These are phyloP conservation scores for Cymbopogon flexuosus DNA, from an alignment of 202 grass and related monocot genomes.

Conservation along the genomic window DNA sequence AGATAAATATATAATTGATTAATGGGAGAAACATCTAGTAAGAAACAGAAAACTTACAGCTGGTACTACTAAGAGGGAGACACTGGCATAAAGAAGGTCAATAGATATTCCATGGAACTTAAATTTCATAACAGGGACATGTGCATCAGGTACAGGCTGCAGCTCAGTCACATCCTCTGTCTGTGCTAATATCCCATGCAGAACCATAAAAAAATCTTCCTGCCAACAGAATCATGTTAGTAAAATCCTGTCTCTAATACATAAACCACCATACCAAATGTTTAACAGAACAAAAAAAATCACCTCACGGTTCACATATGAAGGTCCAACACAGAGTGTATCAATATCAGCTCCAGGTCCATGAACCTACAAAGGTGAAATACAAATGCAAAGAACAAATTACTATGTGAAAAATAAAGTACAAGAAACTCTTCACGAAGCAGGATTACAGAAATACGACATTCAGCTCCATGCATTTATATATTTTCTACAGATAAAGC, in stretches of 20 bases:
- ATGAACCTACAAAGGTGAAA: slow-evolving; percentile 63
- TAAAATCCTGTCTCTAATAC: background rate
- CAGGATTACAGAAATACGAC: background rate
- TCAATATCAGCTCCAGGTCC: slow-evolving; percentile 88
- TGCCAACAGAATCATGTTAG: slow-evolving; percentile 40
- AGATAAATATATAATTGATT: slow-evolving; percentile 4
- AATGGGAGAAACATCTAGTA: background rate
- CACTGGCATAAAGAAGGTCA: slow-evolving; percentile 91
- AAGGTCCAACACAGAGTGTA: slow-evolving; percentile 92
- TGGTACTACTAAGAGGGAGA: slow-evolving; percentile 84
- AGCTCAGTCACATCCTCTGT: slow-evolving; percentile 76
- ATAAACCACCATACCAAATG: background rate
- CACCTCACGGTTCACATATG: slow-evolving; percentile 96
- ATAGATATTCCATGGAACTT: slow-evolving; percentile 94
- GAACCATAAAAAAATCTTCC: slow-evolving; percentile 93
- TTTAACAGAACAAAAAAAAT: background rate
- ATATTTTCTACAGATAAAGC: background rate
- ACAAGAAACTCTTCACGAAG: background rate
- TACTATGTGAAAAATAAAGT: background rate
- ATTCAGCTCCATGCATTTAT: background rate
- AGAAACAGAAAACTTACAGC: slow-evolving; percentile 40
- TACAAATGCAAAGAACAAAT: slow-evolving; percentile 1
- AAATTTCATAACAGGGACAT: slow-evolving; percentile 98
- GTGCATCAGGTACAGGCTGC: slow-evolving; percentile 86
- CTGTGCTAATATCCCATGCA: slow-evolving; percentile 71